Evolutionary conservation across 495 filamentous ascomycete genomes (phyloP).

Genomic region (Neurospora terricola): DNA sequence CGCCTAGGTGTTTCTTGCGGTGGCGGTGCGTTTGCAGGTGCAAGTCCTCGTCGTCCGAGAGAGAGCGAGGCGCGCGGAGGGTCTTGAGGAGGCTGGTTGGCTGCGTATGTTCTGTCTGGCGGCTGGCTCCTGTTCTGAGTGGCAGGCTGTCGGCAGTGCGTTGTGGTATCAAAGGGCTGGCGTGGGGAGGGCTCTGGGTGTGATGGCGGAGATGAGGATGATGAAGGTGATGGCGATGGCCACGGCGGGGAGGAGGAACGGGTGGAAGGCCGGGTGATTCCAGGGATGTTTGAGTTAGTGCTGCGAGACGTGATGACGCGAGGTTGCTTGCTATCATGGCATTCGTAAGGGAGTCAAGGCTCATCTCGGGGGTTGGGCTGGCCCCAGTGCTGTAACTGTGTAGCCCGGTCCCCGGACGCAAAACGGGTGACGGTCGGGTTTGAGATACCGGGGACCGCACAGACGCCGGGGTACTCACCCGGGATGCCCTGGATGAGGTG

Average conservation of each 20-base stretch:
- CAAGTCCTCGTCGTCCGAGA: slow-evolving; percentile 48
- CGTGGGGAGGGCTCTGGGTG: background rate
- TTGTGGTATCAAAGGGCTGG: slow-evolving; percentile 40
- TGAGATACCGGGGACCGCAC: background rate
- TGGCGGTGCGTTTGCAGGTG: slow-evolving; percentile 36
- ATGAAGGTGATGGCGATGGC: slow-evolving; percentile 21
- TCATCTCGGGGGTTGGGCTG: slow-evolving; percentile 16
- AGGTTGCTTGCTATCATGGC: slow-evolving; percentile 81
- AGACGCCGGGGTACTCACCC: background rate
- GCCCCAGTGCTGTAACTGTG: slow-evolving; percentile 1
- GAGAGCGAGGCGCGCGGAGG: slow-evolving; percentile 50
- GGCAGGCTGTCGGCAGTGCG: slow-evolving; percentile 28
- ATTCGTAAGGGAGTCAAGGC: slow-evolving; percentile 43
- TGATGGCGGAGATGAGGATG: background rate
- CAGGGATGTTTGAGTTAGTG: slow-evolving; percentile 18
- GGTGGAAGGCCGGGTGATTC: slow-evolving; percentile 16
- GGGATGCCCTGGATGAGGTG: slow-evolving; percentile 9
- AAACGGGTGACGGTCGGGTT: background rate
- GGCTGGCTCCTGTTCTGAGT: slow-evolving; percentile 32
- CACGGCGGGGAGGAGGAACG: slow-evolving; percentile 16
- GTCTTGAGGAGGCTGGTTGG: slow-evolving; percentile 55
- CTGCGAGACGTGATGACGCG: slow-evolving; percentile 48
- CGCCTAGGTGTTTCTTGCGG: slow-evolving; percentile 25
- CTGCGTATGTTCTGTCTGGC: slow-evolving; percentile 41
- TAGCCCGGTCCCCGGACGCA: background rate